These are phyloP conservation scores for Diatrype stigma DNA, from an alignment of 2,329 filamentous ascomycete genomes.

Conservation along the genomic window DNA sequence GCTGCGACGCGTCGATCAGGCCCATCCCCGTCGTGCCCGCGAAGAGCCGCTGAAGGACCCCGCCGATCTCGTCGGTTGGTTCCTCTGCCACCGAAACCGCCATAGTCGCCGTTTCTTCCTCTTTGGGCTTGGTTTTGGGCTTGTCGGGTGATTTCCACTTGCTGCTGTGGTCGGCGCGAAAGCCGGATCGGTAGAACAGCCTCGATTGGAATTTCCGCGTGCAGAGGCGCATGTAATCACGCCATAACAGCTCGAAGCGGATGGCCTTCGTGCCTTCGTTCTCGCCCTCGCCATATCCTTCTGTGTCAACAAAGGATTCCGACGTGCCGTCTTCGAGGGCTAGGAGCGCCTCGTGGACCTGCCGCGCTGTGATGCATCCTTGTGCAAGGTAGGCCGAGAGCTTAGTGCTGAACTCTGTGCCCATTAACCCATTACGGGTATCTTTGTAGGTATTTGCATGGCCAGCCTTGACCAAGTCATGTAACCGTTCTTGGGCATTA, in stretches of 20 bases:
- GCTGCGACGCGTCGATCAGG: constrained; percentile 71
- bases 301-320: constrained; percentile 31
- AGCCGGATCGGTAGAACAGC: constrained; percentile 63
- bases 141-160: constrained; percentile 45
- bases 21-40: constrained; percentile 70
- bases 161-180: constrained; percentile 43
- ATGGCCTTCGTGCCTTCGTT: constrained; percentile 67
- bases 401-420: constrained; percentile 70
- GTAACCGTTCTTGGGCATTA: constrained; percentile 53
- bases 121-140: neutral
- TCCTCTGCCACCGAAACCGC: no score
- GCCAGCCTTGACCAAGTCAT: constrained; percentile 57
- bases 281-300: constrained; percentile 65
- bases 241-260: constrained; percentile 71
- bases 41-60: constrained; percentile 55
- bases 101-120: constrained; percentile 10
- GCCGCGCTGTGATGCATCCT: constrained; percentile 68
- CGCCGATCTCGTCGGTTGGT: constrained; percentile 38
- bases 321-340: constrained; percentile 64
- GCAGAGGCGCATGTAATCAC: constrained; percentile 78
- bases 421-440: constrained; percentile 68
- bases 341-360: constrained; percentile 64
- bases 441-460: constrained; percentile 62
- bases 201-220: constrained; percentile 63
- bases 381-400: constrained; percentile 69